A percentile compares a stretch with the other conserved stretches of the same genome.
phyloP scores from a whole-genome alignment of 208 protist genomes.

The Acanthamoeba culbertsoni region DNA sequence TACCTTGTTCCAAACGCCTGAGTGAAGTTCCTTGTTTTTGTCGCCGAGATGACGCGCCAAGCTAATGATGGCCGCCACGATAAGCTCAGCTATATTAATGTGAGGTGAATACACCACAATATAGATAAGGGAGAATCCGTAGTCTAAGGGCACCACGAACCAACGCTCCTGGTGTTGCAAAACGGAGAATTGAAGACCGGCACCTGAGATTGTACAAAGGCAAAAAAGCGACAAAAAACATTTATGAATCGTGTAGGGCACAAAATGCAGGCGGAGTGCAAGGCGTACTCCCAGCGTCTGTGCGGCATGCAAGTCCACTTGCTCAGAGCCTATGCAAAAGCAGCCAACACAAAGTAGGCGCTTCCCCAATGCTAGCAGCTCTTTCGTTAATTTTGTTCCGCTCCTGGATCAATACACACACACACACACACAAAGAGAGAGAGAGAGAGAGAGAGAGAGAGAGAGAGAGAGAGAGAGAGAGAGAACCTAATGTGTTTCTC shows the following conservation, averaged over 20 bases:
- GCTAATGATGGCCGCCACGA: constrained; percentile 90
- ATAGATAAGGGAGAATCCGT: not conserved
- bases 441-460: not conserved
- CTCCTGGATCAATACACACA: constrained; percentile 71
- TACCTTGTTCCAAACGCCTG: constrained; percentile 90
- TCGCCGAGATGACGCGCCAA: constrained; percentile 89
- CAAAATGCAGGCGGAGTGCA: no score
- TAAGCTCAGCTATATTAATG: constrained; percentile 83
- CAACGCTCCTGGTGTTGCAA: constrained; percentile 92
- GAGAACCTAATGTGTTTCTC: not conserved
- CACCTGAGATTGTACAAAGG: constrained; percentile 63
- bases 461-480: not conserved
- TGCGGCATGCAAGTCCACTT: constrained; percentile 89
- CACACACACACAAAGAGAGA: not conserved
- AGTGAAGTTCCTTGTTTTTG: constrained; percentile 88
- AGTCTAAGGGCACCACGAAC: constrained; percentile 17
- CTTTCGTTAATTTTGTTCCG: constrained; percentile 88
- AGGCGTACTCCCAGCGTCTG: constrained; percentile 79
- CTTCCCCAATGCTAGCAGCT: constrained; percentile 84
- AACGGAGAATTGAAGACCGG: constrained; percentile 95
- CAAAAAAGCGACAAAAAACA: not conserved
- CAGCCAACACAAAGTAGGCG: constrained; percentile 90
- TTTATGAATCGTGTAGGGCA: no score
- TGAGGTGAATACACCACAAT: not conserved
- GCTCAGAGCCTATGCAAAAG: constrained; percentile 95